Base-by-base conservation (phyloP, 1,284 basidiomycete genomes). In the Schizophyllum commune region DNA sequence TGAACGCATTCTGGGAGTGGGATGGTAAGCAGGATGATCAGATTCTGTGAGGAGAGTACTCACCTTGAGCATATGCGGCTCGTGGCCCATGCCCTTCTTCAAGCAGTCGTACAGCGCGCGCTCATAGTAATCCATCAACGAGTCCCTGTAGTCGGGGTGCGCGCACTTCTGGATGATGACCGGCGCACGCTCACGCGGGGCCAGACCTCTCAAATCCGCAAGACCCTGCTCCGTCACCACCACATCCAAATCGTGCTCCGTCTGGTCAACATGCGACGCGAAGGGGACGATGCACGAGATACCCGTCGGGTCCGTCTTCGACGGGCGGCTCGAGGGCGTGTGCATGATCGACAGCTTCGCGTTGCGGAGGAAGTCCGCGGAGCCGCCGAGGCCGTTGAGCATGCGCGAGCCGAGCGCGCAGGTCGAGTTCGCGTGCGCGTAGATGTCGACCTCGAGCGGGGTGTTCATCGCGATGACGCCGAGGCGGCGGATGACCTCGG, bases 391-490 rank as follows among this genome's bases (percentile, higher is more conserved):
- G 17, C 81, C 80, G 67, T 83, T 83, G 33, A 83, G 67, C 80
- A 82, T 82, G 22, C 69, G 61, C 4, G 77, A 78, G 27, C 78
- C 77, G 19, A 78, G 69, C 2, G 77, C 77, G 61, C 75, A 74
- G 4, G 81, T 83, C 19, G 77, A 79, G 72, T 83, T 83, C 5
- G 79, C 79, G 63, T 83, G 81, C 0, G 74, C 78, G 66, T 81
- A 79, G 59, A 79, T 78, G 62, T 79, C 79, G 5, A 82, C 78
- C 67, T 82, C 80, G 8, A 82, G 70, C 0, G 80, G 80, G 0
- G 80, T 82, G 66, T 83, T 81, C 79, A 81, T 81, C 1, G 80
- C 79, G 51, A 81, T 81, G 59, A 81, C 71, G 62, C 80, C 80
- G 13, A 82, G 70, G 0, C 80, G 72, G 17, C 80, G 71, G 61